Evolutionary conservation across 495 filamentous ascomycete genomes (phyloP).

Genomic region (Podospora anserina): DNA sequence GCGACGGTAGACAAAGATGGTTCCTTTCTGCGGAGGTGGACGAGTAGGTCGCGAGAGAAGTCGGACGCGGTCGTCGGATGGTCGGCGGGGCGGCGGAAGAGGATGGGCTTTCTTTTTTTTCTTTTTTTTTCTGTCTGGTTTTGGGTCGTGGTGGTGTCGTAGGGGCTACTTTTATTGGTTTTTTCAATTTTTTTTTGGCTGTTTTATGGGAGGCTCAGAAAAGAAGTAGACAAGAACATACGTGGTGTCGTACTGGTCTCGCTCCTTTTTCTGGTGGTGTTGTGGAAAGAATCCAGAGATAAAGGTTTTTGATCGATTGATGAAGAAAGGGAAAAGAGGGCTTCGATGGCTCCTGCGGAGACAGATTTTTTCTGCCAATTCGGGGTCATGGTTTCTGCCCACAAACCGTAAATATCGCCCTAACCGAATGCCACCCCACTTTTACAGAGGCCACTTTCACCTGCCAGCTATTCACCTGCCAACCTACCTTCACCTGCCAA

Average conservation of each 20-base stretch:
- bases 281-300: conserved; percentile 30
- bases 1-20: conserved; percentile 33
- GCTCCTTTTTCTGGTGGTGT: conserved; percentile 34
- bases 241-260: conserved; percentile 33
- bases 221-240: conserved; percentile 34
- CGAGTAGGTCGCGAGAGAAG: conserved; percentile 13
- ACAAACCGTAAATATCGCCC: conserved; percentile 20
- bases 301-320: conserved; percentile 30
- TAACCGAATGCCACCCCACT: conserved; percentile 17
- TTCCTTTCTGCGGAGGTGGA: conserved; percentile 20
- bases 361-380: conserved; percentile 30
- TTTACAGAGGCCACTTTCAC: not conserved
- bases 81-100: conserved; percentile 14
- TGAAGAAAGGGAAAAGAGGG: conserved; percentile 29
- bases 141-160: conserved; percentile 19
- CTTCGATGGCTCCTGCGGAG: conserved; percentile 26
- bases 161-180: conserved; percentile 43
- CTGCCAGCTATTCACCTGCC: not conserved
- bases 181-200: conserved; percentile 50
- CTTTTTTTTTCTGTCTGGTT: conserved; percentile 26
- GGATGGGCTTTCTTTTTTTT: conserved; percentile 26
- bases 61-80: conserved; percentile 1
- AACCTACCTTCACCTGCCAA: too few species aligned
- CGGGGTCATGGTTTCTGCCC: conserved; percentile 11
- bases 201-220: conserved; percentile 37